Percentiles rank a stretch among this genome's conserved stretches.
phyloP scores from a whole-genome alignment of 495 filamentous ascomycete genomes.

The Aspergillus homomorphus region DNA sequence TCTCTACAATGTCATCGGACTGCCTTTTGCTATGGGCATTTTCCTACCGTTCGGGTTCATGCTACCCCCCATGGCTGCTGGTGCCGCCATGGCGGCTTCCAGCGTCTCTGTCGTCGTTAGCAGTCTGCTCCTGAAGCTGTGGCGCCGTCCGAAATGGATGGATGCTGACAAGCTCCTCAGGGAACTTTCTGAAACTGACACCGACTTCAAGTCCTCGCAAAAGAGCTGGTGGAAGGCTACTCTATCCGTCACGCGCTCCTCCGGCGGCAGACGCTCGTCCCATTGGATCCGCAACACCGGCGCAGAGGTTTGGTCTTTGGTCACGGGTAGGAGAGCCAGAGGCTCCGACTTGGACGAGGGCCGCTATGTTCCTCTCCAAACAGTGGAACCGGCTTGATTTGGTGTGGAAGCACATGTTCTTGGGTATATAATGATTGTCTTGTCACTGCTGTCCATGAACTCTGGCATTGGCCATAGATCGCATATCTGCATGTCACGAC shows the following conservation, averaged over 20 bases:
- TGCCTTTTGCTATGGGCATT: constrained; percentile 93
- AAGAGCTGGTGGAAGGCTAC: constrained; percentile 36
- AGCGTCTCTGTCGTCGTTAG: constrained; percentile 88
- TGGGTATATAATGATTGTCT: not conserved
- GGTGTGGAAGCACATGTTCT: constrained; percentile 1
- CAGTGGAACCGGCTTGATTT: constrained; percentile 39
- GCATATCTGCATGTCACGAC: not conserved
- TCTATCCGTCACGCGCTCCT: constrained; percentile 21
- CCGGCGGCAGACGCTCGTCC: constrained; percentile 17
- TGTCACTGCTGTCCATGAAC: not conserved
- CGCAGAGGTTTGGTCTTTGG: constrained; percentile 26
- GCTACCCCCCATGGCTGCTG: constrained; percentile 92
- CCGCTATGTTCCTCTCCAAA: constrained; percentile 45
- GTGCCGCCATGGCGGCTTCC: constrained; percentile 88
- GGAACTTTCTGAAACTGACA: constrained; percentile 22
- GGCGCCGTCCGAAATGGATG: constrained; percentile 90
- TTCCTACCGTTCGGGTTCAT: constrained; percentile 86
- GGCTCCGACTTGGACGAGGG: constrained; percentile 28
- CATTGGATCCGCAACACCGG: constrained; percentile 19
- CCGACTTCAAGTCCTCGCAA: constrained; percentile 14
- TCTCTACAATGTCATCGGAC: constrained; percentile 84
- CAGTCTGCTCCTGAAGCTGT: constrained; percentile 79
- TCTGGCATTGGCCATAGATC: constrained; percentile 1
- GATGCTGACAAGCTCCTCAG: constrained; percentile 63
- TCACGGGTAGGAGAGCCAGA: constrained; percentile 27